A percentile compares a stretch with the other conserved stretches of the same genome.
phyloP scores from a whole-genome alignment of 2,329 filamentous ascomycete species.

The Coniochaeta ligniaria region DNA sequence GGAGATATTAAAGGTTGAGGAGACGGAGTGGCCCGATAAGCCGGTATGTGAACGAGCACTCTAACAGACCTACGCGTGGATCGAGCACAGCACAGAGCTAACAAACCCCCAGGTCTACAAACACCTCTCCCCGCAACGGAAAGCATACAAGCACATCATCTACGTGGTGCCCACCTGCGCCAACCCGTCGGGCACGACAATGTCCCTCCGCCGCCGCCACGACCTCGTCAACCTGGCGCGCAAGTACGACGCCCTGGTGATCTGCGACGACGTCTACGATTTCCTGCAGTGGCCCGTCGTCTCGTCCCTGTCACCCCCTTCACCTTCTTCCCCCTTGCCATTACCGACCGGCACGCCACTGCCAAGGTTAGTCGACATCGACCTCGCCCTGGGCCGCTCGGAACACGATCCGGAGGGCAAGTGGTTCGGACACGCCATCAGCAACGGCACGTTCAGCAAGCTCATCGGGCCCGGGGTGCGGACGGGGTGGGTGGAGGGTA shows the following conservation, averaged over 20 bases:
- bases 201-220: conserved; percentile 61
- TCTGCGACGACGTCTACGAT: conserved; percentile 92
- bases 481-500: conserved; percentile 83
- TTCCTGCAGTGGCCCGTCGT: conserved; percentile 68
- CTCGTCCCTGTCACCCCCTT: conserved; percentile 1
- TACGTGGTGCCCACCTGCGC: conserved; percentile 85
- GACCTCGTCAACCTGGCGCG: conserved; percentile 70
- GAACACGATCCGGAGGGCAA: conserved; percentile 35
- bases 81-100: background rate
- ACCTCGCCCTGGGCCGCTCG: conserved; percentile 55
- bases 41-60: conserved; percentile 5
- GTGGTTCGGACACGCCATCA: conserved; percentile 70
- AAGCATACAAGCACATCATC: conserved; percentile 80
- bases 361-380: conserved; percentile 73
- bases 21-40: conserved; percentile 1
- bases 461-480: conserved; percentile 73
- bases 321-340: conserved; percentile 21
- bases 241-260: conserved; percentile 70
- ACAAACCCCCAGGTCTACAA: conserved; percentile 41
- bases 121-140: conserved; percentile 49
- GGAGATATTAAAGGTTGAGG: background rate
- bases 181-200: conserved; percentile 81
- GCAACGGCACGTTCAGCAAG: conserved; percentile 89
- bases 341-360: conserved; percentile 36
- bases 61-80: too few relatives aligned